A percentile compares a stretch with the other conserved stretches of the same genome.
Evolutionary conservation across 306 rosid genomes (phyloP).

Genomic region (Trifolium fragiferum): DNA sequence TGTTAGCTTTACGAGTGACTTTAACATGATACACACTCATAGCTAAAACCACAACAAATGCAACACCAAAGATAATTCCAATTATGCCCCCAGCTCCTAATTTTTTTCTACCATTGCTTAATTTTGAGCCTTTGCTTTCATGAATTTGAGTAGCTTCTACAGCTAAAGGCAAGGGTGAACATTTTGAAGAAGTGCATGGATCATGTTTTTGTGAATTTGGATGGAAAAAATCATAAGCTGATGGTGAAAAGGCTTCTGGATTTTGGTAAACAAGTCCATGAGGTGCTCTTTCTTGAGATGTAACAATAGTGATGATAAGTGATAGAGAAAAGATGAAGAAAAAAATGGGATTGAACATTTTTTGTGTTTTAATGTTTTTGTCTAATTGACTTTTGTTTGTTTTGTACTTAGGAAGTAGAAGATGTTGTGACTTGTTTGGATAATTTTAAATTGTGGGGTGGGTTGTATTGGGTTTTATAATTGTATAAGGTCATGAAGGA

Average conservation of each 20-base stretch:
- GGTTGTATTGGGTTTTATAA: conserved; percentile 61
- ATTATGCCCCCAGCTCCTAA: conserved; percentile 62
- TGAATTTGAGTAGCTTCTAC: conserved; percentile 61
- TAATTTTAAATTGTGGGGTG: conserved; percentile 40
- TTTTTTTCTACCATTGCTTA: conserved; percentile 34
- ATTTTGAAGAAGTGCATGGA: conserved; percentile 61
- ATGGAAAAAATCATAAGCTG: conserved; percentile 82
- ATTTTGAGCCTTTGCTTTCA: conserved; percentile 49
- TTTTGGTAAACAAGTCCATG: conserved; percentile 72
- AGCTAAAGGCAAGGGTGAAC: conserved; percentile 80
- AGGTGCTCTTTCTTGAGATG: conserved; percentile 81
- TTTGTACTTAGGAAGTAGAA: conserved; percentile 33
- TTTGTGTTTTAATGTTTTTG: conserved; percentile 26
- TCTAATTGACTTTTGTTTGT: conserved; percentile 10
- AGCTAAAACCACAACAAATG: conserved; percentile 59
- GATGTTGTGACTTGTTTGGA: conserved; percentile 22
- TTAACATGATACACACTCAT: conserved; percentile 66
- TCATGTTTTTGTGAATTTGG: conserved; percentile 61
- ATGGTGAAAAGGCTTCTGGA: conserved; percentile 72
- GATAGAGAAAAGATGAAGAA: conserved; percentile 53
- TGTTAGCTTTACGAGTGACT: conserved; percentile 33
- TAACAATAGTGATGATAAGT: conserved; percentile 52
- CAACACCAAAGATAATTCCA: conserved; percentile 67
- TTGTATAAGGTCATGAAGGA: conserved; percentile 41
- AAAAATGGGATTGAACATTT: conserved; percentile 46